Base-by-base conservation (phyloP, 768 basidiomycete genomes). In the Auriscalpium microsporum region DNA sequence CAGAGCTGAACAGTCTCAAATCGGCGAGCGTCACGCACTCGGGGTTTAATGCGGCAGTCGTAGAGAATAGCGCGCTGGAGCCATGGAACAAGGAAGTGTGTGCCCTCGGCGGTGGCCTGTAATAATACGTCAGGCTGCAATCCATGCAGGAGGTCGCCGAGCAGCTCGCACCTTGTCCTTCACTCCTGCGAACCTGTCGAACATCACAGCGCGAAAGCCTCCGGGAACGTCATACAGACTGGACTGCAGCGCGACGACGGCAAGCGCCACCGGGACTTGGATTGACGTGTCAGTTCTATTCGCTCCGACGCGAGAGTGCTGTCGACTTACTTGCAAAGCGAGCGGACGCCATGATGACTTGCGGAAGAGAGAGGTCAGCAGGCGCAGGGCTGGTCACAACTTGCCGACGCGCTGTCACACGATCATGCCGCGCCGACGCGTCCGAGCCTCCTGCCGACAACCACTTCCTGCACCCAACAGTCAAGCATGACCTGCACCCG, bases 21-120 rank as follows among this genome's bases (percentile, higher is more conserved):
- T 45, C 23, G 16, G 48, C 21, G 21, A 36, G 46, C 21, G 38
- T 42, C 16, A 70, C 84, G 63, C 62, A 93, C 94, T 64, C 94
- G 78, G 48, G 95, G 95, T 72, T 98, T 98, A 66, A 93, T 97
- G 56, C 96, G 85, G 61, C 93, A 94, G 76, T 99, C 96, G 67
- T 95, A 98, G 49, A 98, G 75, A 71, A 99, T 97, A 21, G 95
- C 94, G 56, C 87, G 82, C 71, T 98, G 95, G 46, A 97, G 75
- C 91, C 94, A 93, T 36, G 96, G 96, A 62, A 99, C 75, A 56
- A 98, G 77, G 70, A 99, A 86, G 70, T 99, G 96, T 8, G 96
- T 99, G 9, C 96, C 96, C 71, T 99, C 96, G 7, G 80, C 80
- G 9, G 84, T 81, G 10, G 94, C 87, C 94, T 95, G 60, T 45